These are phyloP conservation scores for Ogataea paradorogensis DNA, from an alignment of 805 yeast species.

Conservation along the genomic window DNA sequence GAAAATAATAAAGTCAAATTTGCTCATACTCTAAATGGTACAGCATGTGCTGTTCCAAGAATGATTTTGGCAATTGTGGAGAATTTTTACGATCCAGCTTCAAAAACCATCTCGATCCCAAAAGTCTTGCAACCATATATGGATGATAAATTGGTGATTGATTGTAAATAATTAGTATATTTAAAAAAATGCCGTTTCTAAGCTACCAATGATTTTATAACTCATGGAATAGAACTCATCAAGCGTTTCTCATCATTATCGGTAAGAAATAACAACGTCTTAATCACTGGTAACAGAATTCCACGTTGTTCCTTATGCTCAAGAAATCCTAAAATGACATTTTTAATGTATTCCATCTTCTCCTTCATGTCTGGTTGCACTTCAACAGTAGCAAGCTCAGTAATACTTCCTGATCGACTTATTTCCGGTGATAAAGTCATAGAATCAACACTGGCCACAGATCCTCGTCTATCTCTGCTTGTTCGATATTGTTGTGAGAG, in stretches of 20 bases:
- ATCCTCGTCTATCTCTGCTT: constrained; percentile 25
- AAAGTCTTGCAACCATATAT: constrained; percentile 63
- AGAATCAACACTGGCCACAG: constrained; percentile 20
- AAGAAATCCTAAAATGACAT: constrained; percentile 85
- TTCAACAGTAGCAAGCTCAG: constrained; percentile 2
- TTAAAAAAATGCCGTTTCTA: neutral
- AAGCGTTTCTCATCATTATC: constrained; percentile 73
- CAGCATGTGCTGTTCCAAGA: constrained; percentile 94
- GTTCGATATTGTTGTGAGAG: constrained; percentile 57
- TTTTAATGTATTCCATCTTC: constrained; percentile 76
- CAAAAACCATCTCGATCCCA: constrained; percentile 60
- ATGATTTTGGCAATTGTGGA: constrained; percentile 88
- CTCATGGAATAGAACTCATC: constrained; percentile 43
- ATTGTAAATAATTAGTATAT: constrained; percentile 15
- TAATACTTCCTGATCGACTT: constrained; percentile 22
- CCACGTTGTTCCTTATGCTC: constrained; percentile 91
- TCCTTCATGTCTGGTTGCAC: constrained; percentile 32
- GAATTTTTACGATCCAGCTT: constrained; percentile 65
- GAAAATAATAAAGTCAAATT: constrained; percentile 38
- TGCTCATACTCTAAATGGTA: constrained; percentile 88
- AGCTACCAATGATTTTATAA: neutral
- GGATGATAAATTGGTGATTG: constrained; percentile 52
- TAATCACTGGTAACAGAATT: constrained; percentile 80
- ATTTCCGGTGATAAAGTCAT: constrained; percentile 20
- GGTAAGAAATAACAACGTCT: constrained; percentile 66